Conservation (phyloP, 306 rosid species). For the Quercus cerris region DNA sequence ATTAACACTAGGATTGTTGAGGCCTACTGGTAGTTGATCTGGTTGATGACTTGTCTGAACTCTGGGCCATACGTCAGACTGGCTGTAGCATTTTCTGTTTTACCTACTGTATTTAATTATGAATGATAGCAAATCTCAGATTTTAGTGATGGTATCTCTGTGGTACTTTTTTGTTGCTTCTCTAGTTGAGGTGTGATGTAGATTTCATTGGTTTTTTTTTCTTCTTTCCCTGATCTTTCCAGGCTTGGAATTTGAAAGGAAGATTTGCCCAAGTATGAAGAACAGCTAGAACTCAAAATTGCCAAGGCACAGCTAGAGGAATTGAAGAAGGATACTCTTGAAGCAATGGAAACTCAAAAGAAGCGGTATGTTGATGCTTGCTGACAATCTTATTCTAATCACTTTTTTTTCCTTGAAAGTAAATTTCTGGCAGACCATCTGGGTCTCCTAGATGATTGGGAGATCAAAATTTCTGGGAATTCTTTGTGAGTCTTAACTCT, state of each 20-base stretch:
- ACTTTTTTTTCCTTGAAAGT: neutral
- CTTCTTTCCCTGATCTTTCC: neutral
- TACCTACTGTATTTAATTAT: neutral
- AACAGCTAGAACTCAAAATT: constrained; percentile 65
- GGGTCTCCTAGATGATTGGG: neutral
- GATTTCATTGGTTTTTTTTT: neutral
- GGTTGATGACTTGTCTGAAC: neutral
- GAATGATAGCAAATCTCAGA: neutral
- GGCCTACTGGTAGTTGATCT: neutral
- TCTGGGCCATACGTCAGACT: neutral
- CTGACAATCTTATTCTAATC: neutral
- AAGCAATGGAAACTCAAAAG: constrained; percentile 91
- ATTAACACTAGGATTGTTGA: neutral
- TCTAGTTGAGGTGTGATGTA: neutral
- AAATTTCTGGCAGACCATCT: neutral
- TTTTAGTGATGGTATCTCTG: neutral
- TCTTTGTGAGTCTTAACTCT: neutral
- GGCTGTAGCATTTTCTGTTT: neutral
- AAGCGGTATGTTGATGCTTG: constrained; percentile 55
- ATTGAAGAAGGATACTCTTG: constrained; percentile 74
- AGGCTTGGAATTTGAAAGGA: constrained; percentile 74
- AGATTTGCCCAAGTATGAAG: constrained; percentile 81
- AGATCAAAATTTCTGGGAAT: neutral
- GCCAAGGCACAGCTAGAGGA: constrained; percentile 87
- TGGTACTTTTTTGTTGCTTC: neutral